Base-by-base conservation (phyloP, 73 alveolate species). In the Effrenium voratum region DNA sequence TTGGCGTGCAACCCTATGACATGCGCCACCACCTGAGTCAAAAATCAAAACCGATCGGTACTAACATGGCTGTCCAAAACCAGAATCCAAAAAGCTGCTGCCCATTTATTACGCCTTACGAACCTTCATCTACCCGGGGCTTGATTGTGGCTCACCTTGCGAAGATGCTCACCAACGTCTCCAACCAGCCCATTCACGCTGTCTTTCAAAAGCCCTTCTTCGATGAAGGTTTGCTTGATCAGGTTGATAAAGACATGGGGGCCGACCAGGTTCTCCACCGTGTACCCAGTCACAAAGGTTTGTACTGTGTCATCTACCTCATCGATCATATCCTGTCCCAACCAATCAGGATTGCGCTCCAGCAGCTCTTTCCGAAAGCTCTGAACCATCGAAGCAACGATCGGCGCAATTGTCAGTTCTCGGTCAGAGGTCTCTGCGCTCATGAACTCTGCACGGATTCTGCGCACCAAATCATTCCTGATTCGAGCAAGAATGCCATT, bases 321-420 rank as follows among this genome's bases (percentile, higher is more conserved):
- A 15, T 40, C 84, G 36, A 87, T 87, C 95, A 87, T 87, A 26
- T 43, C 52, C 38, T 87, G 40, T 19, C 70, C 84, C 10, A 87
- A 49, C 95, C 95, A 87, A 10, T 26, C 40, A 2, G 95, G 95
- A 87, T 87, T 87, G 4, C 46, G 22, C 26, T n/a, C 43, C n/a
- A 44, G 68, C 72, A 87, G 50, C 34, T 59, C 49, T 10, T 43
- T 13, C 40, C 70, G 49, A 52, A 60, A 87, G 50, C 63, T 57
- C 38, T 87, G 95, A 34, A 87, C 38, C 70, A 63, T 43, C 36
- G 46, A 3, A 46, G 49, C 82, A 28, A 87, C 84, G 2, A 5
- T 10, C 13, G 95, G 95, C 36, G 95, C 95, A 44, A 87, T 87
- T 16, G 95, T 87, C 30, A 87, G 84, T 2, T 60, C 70, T 32